phyloP scores from a whole-genome alignment of 257 asterid genomes.

The Solanum bulbocastanum region DNA sequence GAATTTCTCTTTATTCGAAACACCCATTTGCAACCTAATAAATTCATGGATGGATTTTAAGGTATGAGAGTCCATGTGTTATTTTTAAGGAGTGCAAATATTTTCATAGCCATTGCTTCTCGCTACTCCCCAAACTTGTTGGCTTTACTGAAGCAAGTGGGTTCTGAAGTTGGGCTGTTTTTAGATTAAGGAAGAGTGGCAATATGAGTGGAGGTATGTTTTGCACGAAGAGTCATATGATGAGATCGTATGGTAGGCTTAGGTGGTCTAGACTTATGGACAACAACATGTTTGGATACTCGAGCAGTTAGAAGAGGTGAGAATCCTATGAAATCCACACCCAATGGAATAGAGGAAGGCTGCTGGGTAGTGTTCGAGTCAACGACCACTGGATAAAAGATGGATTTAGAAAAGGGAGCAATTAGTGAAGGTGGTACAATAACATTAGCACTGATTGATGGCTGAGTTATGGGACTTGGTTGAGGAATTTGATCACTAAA shows the following conservation, averaged over 20 bases:
- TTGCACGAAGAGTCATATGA: not conserved
- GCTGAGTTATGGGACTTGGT: not conserved
- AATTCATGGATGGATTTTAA: not conserved
- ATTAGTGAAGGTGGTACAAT: too few species aligned
- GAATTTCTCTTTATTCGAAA: not conserved
- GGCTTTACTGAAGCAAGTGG: not conserved
- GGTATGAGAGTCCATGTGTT: not conserved
- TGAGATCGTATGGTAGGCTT: too few species aligned
- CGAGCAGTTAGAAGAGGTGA: too few species aligned
- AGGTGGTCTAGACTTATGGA: too few species aligned
- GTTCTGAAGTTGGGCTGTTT: not conserved
- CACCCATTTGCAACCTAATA: not conserved
- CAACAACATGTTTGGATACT: too few species aligned
- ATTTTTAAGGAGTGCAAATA: not conserved
- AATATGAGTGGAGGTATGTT: not conserved
- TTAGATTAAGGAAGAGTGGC: too few species aligned
- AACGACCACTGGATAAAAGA: not conserved
- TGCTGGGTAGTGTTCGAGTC: too few species aligned
- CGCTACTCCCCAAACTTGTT: not conserved
- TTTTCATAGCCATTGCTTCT: not conserved
- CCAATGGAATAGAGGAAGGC: not conserved
- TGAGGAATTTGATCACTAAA: not conserved
- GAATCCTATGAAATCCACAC: not conserved
- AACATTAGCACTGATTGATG: not conserved
- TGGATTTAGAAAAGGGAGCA: not conserved